Base-by-base conservation (phyloP, 345 rosid species). In the Clausena lansium region DNA sequence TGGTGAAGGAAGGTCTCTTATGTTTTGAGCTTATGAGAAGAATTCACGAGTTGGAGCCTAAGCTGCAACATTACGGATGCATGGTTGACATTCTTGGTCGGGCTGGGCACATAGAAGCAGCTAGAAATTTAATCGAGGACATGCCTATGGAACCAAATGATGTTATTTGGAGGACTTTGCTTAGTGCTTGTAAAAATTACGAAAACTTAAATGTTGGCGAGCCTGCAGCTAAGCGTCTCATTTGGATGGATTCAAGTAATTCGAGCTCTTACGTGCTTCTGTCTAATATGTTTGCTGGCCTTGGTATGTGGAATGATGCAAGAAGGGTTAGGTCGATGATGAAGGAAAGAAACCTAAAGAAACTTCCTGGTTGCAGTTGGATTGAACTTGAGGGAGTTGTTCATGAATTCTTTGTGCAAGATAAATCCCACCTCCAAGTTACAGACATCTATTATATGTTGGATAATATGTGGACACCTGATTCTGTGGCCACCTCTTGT, bases 21-120 rank as follows among this genome's bases (percentile, higher is more conserved):
- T 82, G 82, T 75, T 88, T 86, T 45, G 88, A 88, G 81, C 72
- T 83, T 55, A 83, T 86, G 89, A 83, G 85, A 80, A 83, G 89
- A 76, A 79, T 84, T 65, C 82, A 83, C 81, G 80, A 71, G 67
- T 5, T 86, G 66, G 81, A 76, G 63, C 89, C 89, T 3, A 80
- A 81, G 76, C 78, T 86, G 52, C 85, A 88, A 76, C 91, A 88
- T 67, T 88, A 84, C 25, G 91, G 89, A 28, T 88, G 89, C 81
- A 78, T 83, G 84, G 88, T 88, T 32, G 89, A 85, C 84, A 78
- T 88, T 47, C 84, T 86, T 57, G 74, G 89, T 69, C 84, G 87
- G 2, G 86, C 86, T n/a, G 89, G 91, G 71, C 78, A 76, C 15
- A 68, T 86, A 69, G 77, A 80, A 70, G 86, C 76, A 72, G 89